Conservation (phyloP, 305 asterid genomes). For the Fraxinus nigra region DNA sequence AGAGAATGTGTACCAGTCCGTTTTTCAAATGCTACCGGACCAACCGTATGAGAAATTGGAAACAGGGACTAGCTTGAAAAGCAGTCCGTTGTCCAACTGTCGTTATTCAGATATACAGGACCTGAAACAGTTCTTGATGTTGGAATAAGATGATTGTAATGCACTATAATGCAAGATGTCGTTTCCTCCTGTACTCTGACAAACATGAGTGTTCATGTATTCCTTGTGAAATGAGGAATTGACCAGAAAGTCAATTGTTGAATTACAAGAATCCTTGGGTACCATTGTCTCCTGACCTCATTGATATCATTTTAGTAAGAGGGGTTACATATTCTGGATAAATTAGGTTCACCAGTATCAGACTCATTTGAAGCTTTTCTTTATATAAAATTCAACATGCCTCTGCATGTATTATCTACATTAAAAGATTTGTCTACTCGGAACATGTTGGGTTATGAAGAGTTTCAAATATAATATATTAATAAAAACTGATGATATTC, state of each 20-base stretch:
- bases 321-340: conserved; percentile 7
- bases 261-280: conserved; percentile 40
- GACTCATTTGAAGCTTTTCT: not conserved
- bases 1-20: not conserved
- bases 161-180: conserved; percentile 15
- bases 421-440: not conserved
- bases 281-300: conserved; percentile 23
- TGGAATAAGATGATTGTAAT: conserved; percentile 19
- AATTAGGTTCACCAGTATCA: not conserved
- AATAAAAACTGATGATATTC: not conserved
- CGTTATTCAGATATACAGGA: conserved; percentile 14
- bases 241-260: conserved; percentile 19
- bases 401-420: not conserved
- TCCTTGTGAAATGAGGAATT: conserved; percentile 5
- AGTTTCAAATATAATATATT: not conserved
- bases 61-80: not conserved
- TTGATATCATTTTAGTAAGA: conserved; percentile 19
- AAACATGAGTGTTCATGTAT: not conserved
- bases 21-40: conserved; percentile 17
- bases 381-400: not conserved
- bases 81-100: not conserved
- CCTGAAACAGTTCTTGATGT: conserved; percentile 11
- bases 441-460: not conserved
- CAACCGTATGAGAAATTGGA: not conserved
- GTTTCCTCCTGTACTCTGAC: conserved; percentile 12